These are phyloP conservation scores for Acacia acuminata DNA, from an alignment of 306 rosid species.

Conservation along the genomic window DNA sequence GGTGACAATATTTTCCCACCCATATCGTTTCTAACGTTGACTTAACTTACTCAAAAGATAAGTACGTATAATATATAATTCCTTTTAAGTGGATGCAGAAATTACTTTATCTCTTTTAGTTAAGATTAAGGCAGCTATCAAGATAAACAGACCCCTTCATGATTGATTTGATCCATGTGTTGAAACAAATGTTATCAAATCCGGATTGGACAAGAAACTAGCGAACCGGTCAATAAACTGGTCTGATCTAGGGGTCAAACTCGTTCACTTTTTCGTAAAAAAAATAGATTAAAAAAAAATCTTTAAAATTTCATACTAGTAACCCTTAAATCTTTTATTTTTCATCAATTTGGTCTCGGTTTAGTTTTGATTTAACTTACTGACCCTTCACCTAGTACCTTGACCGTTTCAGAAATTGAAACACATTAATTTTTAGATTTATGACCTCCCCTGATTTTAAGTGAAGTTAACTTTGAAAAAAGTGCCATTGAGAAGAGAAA, in stretches of 20 bases:
- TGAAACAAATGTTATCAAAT: neutral
- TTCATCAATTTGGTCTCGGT: too few species aligned
- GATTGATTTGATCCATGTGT: neutral
- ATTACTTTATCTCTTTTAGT: neutral
- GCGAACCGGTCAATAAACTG: too few species aligned
- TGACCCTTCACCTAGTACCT: too few species aligned
- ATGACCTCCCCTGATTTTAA: neutral
- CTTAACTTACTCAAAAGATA: neutral
- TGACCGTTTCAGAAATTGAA: neutral
- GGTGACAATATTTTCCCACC: slow-evolving; percentile 38
- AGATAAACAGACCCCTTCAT: too few species aligned
- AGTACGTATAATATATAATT: neutral
- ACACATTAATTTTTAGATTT: neutral
- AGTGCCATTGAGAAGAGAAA: neutral
- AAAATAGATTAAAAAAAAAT: too few species aligned
- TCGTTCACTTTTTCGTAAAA: too few species aligned
- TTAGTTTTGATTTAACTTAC: too few species aligned
- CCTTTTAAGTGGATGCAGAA: neutral
- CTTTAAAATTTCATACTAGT: too few species aligned
- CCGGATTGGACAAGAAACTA: too few species aligned
- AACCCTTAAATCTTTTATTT: too few species aligned
- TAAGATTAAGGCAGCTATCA: too few species aligned
- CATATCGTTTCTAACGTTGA: neutral
- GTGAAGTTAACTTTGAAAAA: neutral
- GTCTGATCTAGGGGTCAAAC: too few species aligned